Conservation (phyloP, 495 filamentous ascomycete genomes). For the Trichoderma reesei region DNA sequence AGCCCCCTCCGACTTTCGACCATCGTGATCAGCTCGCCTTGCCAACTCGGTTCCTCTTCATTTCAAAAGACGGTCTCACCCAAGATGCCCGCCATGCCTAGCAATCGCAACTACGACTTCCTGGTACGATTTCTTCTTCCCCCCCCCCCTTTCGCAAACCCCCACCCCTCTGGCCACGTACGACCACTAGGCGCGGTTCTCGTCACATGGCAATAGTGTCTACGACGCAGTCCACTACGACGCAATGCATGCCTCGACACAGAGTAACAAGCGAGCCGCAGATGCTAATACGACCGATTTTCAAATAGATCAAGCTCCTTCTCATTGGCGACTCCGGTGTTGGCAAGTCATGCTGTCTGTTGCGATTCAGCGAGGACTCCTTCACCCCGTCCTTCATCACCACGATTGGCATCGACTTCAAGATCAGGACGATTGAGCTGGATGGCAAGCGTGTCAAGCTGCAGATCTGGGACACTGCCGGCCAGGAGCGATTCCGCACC, state of each 20-base stretch:
- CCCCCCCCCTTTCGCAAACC: neutral
- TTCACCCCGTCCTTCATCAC: conserved; percentile 99
- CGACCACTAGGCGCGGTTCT: neutral
- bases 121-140: conserved; percentile 50
- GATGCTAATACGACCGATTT: conserved; percentile 13
- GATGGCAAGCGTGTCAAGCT: conserved; percentile 97
- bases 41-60: neutral
- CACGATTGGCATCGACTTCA: conserved; percentile 99
- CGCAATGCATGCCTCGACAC: neutral
- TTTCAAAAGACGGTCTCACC: neutral
- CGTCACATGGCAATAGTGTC: neutral
- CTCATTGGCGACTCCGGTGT: conserved; percentile 97
- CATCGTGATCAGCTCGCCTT: neutral
- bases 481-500: conserved; percentile 94
- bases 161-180: neutral
- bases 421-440: conserved; percentile 96
- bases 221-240: neutral
- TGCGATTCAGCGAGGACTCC: conserved; percentile 97
- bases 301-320: conserved; percentile 94
- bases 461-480: conserved; percentile 99
- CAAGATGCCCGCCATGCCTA: conserved; percentile 60
- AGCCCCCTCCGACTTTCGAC: neutral
- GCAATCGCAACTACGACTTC: conserved; percentile 97
- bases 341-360: conserved; percentile 95
- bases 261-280: neutral